Conservation (phyloP, 345 rosid species). For the Boechera stricta region DNA sequence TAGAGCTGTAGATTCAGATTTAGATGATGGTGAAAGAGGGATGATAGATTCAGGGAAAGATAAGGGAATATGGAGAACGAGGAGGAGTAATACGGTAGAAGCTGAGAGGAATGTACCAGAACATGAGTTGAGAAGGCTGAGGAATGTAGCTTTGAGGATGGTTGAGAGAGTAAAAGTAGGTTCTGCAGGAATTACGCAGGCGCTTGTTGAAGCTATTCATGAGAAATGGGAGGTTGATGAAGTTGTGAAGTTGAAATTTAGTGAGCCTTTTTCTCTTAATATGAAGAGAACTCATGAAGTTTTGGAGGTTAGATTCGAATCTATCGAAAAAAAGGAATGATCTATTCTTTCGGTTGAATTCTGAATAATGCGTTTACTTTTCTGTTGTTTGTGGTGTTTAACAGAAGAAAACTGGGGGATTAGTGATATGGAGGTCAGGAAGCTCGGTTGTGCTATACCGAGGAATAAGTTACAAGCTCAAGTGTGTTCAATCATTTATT, state of each 20-base stretch:
- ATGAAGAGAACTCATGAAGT: conserved; percentile 85
- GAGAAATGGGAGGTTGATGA: conserved; percentile 81
- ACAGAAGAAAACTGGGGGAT: conserved; percentile 88
- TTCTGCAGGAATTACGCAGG: conserved; percentile 73
- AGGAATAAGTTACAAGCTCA: conserved; percentile 77
- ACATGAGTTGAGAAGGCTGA: conserved; percentile 74
- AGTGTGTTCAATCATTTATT: conserved; percentile 65
- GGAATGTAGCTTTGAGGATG: conserved; percentile 80
- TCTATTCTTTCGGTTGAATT: background rate
- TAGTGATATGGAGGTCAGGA: conserved; percentile 96
- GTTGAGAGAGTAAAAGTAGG: conserved; percentile 85
- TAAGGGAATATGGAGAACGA: conserved; percentile 48
- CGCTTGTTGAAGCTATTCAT: conserved; percentile 71
- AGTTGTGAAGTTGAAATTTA: conserved; percentile 84
- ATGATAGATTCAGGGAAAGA: conserved; percentile 19
- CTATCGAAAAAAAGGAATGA: background rate
- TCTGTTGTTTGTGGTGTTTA: conserved; percentile 44
- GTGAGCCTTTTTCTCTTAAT: conserved; percentile 67
- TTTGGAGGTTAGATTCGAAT: conserved; percentile 68
- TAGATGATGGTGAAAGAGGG: conserved; percentile 36
- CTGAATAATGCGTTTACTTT: conserved; percentile 33
- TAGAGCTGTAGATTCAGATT: conserved; percentile 26
- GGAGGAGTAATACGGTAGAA: conserved; percentile 54
- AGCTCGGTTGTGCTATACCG: conserved; percentile 85
- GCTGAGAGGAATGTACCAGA: conserved; percentile 71